These are phyloP conservation scores for Meyerozyma guilliermondii DNA, from an alignment of 1,139 yeast species.

Conservation along the genomic window DNA sequence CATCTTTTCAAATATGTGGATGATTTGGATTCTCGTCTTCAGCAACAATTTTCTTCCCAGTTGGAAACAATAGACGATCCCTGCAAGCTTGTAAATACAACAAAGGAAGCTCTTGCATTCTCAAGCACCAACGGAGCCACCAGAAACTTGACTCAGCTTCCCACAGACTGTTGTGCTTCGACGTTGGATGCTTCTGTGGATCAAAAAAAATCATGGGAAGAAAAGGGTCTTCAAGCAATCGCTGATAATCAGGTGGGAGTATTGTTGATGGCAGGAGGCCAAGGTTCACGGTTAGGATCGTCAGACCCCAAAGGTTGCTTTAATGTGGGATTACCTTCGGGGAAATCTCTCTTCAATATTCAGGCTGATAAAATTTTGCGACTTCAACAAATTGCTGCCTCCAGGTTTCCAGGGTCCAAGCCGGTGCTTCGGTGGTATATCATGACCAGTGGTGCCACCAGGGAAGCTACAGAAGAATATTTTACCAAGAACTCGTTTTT, in stretches of 20 bases:
- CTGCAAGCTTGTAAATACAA: slow-evolving; percentile 34
- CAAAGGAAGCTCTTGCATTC: slow-evolving; percentile 42
- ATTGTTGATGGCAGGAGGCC: slow-evolving; percentile 95
- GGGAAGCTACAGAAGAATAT: slow-evolving; percentile 67
- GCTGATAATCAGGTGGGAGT: slow-evolving; percentile 76
- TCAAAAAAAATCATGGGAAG: slow-evolving; percentile 42
- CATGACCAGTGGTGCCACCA: slow-evolving; percentile 94
- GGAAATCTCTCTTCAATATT: slow-evolving; percentile 79
- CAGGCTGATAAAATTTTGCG: slow-evolving; percentile 82
- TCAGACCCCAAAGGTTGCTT: slow-evolving; percentile 90
- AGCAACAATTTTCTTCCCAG: slow-evolving; percentile 29
- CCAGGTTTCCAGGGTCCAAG: slow-evolving; percentile 18
- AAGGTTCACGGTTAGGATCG: slow-evolving; percentile 92
- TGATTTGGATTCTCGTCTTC: slow-evolving; percentile 24
- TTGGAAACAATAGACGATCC: slow-evolving; percentile 41
- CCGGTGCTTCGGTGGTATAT: slow-evolving; percentile 75
- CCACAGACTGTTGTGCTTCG: slow-evolving; percentile 45
- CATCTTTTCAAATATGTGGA: slow-evolving; percentile 41
- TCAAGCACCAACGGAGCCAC: slow-evolving; percentile 30
- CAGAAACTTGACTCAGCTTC: slow-evolving; percentile 47
- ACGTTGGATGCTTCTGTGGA: slow-evolving; percentile 34
- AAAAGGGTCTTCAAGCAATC: slow-evolving; percentile 65
- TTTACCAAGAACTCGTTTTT: slow-evolving; percentile 61
- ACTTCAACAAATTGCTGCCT: slow-evolving; percentile 54
- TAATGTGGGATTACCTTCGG: slow-evolving; percentile 79